A percentile compares a stretch with the other conserved stretches of the same genome.
phyloP scores from a whole-genome alignment of 768 basidiomycete genomes.

The Boletus pseudopeckii region DNA sequence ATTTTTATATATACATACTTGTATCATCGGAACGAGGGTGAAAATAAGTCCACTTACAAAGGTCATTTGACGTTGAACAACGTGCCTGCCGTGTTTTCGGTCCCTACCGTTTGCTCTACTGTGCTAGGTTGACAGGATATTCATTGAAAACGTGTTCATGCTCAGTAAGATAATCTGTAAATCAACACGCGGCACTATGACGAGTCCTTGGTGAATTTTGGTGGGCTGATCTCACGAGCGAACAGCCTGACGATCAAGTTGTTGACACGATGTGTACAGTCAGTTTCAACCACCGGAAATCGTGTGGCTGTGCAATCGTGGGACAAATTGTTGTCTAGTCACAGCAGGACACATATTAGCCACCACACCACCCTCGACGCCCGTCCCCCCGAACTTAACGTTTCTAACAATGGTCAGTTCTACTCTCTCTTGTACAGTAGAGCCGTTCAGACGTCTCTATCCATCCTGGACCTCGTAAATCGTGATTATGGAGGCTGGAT shows the following conservation, averaged over 20 bases:
- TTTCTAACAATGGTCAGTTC: slow-evolving; percentile 27
- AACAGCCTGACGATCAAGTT: too few species aligned
- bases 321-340: slow-evolving; percentile 1
- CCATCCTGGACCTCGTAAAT: background rate
- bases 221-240: too few species aligned
- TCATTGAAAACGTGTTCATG: too few species aligned
- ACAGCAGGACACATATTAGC: background rate
- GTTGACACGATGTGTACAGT: too few species aligned
- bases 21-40: background rate
- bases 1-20: background rate
- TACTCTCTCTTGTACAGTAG: background rate
- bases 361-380: slow-evolving; percentile 18
- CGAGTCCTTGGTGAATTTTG: background rate
- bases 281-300: too few species aligned
- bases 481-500: slow-evolving; percentile 19
- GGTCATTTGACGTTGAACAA: background rate
- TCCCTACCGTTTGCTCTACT: background rate
- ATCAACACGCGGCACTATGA: background rate
- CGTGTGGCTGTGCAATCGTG: slow-evolving; percentile 17
- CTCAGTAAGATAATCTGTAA: too few species aligned
- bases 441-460: background rate
- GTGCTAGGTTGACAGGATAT: background rate
- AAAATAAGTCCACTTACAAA: background rate
- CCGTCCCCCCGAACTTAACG: slow-evolving; percentile 4
- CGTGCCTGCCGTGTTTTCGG: background rate